These are phyloP conservation scores for Cladobotryum mycophilum DNA, from an alignment of 2,329 filamentous ascomycete species.

Conservation along the genomic window DNA sequence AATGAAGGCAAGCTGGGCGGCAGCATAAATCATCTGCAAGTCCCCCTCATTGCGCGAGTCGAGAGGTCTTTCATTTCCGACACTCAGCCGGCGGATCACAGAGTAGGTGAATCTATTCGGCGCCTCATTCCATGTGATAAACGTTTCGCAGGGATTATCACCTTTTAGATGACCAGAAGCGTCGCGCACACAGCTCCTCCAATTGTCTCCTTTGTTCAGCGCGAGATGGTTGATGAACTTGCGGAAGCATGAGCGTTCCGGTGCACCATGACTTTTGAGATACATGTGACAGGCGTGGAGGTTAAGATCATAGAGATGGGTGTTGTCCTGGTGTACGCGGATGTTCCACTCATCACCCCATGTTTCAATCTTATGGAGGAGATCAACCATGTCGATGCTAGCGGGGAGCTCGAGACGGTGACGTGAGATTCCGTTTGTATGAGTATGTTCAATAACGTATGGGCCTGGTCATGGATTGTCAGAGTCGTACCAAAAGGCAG, in stretches of 20 bases:
- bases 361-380: background rate
- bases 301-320: conserved; percentile 5
- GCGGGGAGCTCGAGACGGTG: background rate
- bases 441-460: background rate
- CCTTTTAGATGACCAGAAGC: background rate
- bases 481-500: background rate
- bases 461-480: background rate
- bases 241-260: background rate
- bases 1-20: conserved; percentile 6
- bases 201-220: background rate
- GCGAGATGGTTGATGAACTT: conserved; percentile 6
- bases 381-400: background rate
- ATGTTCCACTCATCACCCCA: background rate
- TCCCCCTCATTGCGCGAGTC: background rate
- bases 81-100: background rate
- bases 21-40: background rate
- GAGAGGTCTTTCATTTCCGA: background rate
- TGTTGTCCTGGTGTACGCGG: background rate
- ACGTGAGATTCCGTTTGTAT: background rate
- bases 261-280: background rate
- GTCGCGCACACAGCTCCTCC: conserved; percentile 3
- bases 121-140: conserved; percentile 1
- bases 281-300: conserved; percentile 2
- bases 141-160: background rate
- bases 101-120: background rate